Conservation (phyloP, 2,329 filamentous ascomycete species). For the Fusarium chaquense region DNA sequence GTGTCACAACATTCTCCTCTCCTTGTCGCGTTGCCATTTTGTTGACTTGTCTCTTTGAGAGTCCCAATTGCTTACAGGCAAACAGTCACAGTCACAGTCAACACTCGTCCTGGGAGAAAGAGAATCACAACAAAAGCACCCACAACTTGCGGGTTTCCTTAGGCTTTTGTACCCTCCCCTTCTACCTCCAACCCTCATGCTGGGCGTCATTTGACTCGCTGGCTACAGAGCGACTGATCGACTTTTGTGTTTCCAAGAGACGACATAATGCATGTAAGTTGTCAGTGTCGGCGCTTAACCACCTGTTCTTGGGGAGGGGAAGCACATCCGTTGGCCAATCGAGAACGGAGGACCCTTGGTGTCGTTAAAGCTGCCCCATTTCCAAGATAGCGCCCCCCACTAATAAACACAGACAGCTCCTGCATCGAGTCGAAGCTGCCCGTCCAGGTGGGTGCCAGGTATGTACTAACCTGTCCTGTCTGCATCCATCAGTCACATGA, state of each 20-base stretch:
- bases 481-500: conserved; percentile 35
- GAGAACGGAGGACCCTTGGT: conserved; percentile 42
- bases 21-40: conserved; percentile 61
- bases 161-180: conserved; percentile 44
- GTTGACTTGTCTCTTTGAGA: conserved; percentile 9
- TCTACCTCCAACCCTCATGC: conserved; percentile 13
- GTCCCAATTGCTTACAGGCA: not conserved
- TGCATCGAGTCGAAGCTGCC: not conserved
- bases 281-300: conserved; percentile 50
- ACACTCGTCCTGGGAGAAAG: conserved; percentile 23
- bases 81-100: not conserved
- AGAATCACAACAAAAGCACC: conserved; percentile 12
- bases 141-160: conserved; percentile 39
- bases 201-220: conserved; percentile 41
- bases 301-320: conserved; percentile 44
- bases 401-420: conserved; percentile 13
- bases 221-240: conserved; percentile 36
- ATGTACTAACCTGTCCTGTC: not conserved
- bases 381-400: conserved; percentile 45
- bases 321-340: conserved; percentile 44
- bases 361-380: conserved; percentile 43
- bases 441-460: not conserved
- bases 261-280: conserved; percentile 46
- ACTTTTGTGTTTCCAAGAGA: conserved; percentile 40
- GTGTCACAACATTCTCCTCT: conserved; percentile 64